Evolutionary conservation across 2,329 filamentous ascomycete genomes (phyloP).

Genomic region (Neofusicoccum cordaticola): DNA sequence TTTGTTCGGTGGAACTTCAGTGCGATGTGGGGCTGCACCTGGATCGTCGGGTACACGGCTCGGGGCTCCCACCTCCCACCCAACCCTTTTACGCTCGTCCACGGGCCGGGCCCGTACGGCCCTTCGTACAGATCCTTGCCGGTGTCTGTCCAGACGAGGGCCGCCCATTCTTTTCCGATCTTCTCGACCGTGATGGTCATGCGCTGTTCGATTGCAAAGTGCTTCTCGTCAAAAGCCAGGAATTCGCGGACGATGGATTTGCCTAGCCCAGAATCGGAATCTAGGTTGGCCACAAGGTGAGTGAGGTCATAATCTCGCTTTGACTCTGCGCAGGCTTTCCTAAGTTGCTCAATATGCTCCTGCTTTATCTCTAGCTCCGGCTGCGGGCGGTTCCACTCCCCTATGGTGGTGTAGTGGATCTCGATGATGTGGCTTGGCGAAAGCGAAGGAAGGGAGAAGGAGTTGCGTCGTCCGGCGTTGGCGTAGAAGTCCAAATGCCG

Average conservation of each 20-base stretch:
- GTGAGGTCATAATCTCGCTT: neutral
- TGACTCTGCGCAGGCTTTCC: neutral
- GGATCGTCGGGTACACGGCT: neutral
- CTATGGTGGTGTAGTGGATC: conserved; percentile 17
- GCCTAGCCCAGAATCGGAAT: neutral
- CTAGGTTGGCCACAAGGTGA: neutral
- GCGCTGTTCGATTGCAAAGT: conserved; percentile 19
- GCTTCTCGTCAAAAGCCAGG: conserved; percentile 6
- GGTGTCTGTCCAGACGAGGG: neutral
- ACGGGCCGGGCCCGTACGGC: neutral
- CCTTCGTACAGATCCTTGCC: neutral
- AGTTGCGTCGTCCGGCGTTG: neutral
- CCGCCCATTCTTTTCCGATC: conserved; percentile 1
- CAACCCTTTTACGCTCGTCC: neutral
- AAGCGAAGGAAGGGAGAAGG: conserved; percentile 11
- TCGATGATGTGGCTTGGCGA: conserved; percentile 12
- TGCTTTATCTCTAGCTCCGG: neutral
- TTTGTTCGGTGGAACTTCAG: neutral
- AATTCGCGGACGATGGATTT: conserved; percentile 18
- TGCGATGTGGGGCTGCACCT: neutral
- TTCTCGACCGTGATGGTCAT: conserved; percentile 18
- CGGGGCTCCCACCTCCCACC: neutral
- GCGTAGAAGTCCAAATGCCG: conserved; percentile 19
- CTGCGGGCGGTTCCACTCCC: neutral
- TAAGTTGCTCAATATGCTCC: neutral